These are phyloP conservation scores for Reutealis trisperma DNA, from an alignment of 345 rosid species.

Conservation along the genomic window DNA sequence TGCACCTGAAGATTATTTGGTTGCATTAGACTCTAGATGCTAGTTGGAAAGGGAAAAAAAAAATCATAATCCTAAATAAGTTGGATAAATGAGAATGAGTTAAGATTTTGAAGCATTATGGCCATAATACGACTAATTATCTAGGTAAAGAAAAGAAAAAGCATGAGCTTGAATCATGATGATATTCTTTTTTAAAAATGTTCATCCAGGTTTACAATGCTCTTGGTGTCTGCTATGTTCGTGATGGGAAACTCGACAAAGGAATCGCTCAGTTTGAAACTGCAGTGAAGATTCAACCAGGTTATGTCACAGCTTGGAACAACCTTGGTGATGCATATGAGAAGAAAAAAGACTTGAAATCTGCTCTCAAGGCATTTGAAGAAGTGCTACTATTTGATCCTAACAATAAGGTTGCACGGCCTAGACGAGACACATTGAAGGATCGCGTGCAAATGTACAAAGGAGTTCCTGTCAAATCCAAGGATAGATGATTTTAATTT, in stretches of 20 bases:
- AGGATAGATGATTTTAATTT: constrained; percentile 52
- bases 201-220: constrained; percentile 54
- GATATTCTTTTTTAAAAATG: not conserved
- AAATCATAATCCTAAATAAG: too few relatives aligned
- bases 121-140: too few relatives aligned
- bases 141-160: too few relatives aligned
- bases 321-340: constrained; percentile 97
- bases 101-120: too few relatives aligned
- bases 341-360: constrained; percentile 73
- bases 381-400: constrained; percentile 92
- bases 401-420: constrained; percentile 80
- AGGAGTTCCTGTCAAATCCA: constrained; percentile 75
- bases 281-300: constrained; percentile 89
- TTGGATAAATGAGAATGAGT: too few relatives aligned
- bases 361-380: constrained; percentile 91
- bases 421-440: constrained; percentile 71
- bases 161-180: not conserved
- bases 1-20: too few relatives aligned
- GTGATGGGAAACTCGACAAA: constrained; percentile 81
- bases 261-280: constrained; percentile 80
- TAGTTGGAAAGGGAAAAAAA: too few relatives aligned
- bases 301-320: constrained; percentile 98
- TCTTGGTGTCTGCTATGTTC: constrained; percentile 72
- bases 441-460: constrained; percentile 74
- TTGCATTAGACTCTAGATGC: too few relatives aligned